Evolutionary conservation across 139 green algal species (phyloP), one percentile per base, ranked within the genome.

Genomic region (Micractinium conductrix): DNA sequence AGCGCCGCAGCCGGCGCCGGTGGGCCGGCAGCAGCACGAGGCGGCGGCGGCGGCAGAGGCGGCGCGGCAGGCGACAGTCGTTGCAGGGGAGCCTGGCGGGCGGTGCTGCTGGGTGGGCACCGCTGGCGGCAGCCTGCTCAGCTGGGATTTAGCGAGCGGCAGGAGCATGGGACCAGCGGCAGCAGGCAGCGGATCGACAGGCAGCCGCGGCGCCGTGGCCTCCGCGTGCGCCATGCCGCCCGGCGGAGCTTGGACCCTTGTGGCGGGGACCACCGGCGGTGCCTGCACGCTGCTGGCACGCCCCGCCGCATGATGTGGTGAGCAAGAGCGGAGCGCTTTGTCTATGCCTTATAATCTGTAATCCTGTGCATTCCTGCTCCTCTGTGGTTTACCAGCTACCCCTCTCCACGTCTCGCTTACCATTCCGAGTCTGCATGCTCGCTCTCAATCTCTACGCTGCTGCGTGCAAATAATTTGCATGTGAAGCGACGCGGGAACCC

Each of bases 81-180:
- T 58, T 16, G 19, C 72, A 17, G 76, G 26, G 10, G 24, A 42
- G 0, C 38, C 76, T 4, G 14, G 19, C 28, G 42, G 55, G 26
- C 9, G 58, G 22, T 28, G 76, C 55, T 82, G 58, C 76, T 82
- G 76, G 76, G 26, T 82, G 76, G 76, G 76, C 53, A 82, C 55
- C 43, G 53, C 76, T 4, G 38, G 33, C 26, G 76, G 76, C 10
- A 38, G 72, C 28, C 55, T 82, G 38, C 50, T 81, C 37, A 12
- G 35, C 2, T 81, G 75, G 75, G 70, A 78, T 9, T 30, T 53
- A 28, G 9, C 24, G 26, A 72, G n/a, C 10, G 65, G 65, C 65
- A 37, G 35, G 58, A 35, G 58, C 65, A 44, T 37, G 21, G 65
- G 10, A 12, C 28, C 7, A 21, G 30, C 28, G 33, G n/a, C 65